These are phyloP conservation scores for Silene conica DNA, from an alignment of 148 eudicot species.

Conservation along the genomic window DNA sequence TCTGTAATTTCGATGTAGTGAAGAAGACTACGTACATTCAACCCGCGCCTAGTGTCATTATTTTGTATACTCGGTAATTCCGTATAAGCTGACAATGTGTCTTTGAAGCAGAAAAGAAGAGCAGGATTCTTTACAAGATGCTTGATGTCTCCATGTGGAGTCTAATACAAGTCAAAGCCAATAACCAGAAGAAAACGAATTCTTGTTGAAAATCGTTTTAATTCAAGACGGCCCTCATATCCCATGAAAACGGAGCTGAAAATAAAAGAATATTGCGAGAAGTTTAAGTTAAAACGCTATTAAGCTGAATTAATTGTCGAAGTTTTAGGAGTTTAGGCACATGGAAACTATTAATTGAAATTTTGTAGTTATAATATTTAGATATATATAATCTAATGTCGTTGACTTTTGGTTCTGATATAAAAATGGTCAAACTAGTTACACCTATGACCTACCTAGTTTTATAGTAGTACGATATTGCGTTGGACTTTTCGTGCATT, in stretches of 20 bases:
- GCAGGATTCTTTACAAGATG: constrained; percentile 65
- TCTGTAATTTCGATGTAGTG: too few species aligned
- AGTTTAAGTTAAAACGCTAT: too few species aligned
- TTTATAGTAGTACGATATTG: not conserved
- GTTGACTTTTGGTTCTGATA: not conserved
- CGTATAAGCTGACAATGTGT: not conserved
- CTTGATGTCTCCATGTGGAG: constrained; percentile 54
- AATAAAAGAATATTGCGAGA: too few species aligned
- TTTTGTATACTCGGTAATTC: not conserved
- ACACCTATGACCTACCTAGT: not conserved
- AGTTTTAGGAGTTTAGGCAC: too few species aligned
- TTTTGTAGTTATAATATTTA: not conserved
- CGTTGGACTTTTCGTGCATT: not conserved
- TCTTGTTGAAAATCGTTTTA: too few species aligned
- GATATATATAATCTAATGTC: not conserved
- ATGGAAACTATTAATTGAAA: not conserved
- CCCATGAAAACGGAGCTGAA: too few species aligned
- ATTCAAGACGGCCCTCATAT: too few species aligned
- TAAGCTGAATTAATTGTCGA: too few species aligned
- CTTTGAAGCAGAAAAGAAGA: constrained; percentile 48
- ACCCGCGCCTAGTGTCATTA: too few species aligned
- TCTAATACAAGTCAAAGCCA: constrained; percentile 1
- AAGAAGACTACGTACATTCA: too few species aligned
- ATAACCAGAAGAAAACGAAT: not conserved
- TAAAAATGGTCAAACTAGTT: not conserved